Conservation (phyloP, 2,329 filamentous ascomycete species). For the Alternaria viburni region DNA sequence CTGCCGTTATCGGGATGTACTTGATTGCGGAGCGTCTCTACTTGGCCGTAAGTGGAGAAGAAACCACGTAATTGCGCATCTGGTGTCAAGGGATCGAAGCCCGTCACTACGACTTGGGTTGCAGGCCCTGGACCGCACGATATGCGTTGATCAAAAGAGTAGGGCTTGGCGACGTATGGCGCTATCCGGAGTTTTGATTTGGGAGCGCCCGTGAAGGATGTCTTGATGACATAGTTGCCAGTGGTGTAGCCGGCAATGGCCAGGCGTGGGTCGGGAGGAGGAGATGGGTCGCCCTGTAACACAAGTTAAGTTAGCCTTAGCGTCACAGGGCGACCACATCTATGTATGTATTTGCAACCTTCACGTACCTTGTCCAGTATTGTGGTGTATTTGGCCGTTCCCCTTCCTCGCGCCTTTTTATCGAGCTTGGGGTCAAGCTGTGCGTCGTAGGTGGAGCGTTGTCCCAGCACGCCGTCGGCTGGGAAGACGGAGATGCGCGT, state of each 20-base stretch:
- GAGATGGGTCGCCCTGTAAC: conserved; percentile 77
- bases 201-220: conserved; percentile 64
- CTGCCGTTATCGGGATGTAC: conserved; percentile 94
- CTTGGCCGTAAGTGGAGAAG: conserved; percentile 83
- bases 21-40: conserved; percentile 89
- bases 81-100: conserved; percentile 89
- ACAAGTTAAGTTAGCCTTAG: conserved; percentile 51
- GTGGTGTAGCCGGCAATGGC: conserved; percentile 66
- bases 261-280: conserved; percentile 82
- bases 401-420: conserved; percentile 57
- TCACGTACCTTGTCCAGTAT: conserved; percentile 57
- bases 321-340: conserved; percentile 50
- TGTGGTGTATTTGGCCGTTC: conserved; percentile 56
- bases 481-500: conserved; percentile 57
- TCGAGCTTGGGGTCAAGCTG: conserved; percentile 64
- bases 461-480: conserved; percentile 61
- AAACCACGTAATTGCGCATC: conserved; percentile 77
- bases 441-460: conserved; percentile 68
- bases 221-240: conserved; percentile 55
- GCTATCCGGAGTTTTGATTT: conserved; percentile 74
- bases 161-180: conserved; percentile 81
- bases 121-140: conserved; percentile 89
- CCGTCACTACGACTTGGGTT: conserved; percentile 89
- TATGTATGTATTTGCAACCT: conserved; percentile 35
- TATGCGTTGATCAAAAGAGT: conserved; percentile 79